phyloP scores from a whole-genome alignment of 257 asterid species.

The Capsicum pubescens region DNA sequence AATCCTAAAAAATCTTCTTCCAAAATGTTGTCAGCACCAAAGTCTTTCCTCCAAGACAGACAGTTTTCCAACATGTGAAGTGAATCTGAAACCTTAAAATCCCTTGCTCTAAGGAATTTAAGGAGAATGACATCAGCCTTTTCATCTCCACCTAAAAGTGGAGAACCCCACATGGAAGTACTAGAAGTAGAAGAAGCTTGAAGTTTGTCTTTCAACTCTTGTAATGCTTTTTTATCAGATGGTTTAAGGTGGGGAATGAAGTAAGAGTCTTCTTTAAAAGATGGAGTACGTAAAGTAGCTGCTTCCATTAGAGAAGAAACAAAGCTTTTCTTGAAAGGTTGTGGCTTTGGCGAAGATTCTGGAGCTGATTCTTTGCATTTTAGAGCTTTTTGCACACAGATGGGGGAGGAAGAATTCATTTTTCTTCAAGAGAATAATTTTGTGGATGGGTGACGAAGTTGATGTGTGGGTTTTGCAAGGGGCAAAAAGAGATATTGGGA shows the following conservation, averaged over 20 bases:
- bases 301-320: constrained; percentile 62
- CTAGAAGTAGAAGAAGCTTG: constrained; percentile 27
- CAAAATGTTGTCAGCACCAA: constrained; percentile 63
- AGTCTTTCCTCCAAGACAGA: constrained; percentile 69
- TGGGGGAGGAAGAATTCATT: constrained; percentile 62
- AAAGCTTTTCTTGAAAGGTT: constrained; percentile 53
- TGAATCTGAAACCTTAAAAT: constrained; percentile 65
- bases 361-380: constrained; percentile 32
- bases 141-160: constrained; percentile 49
- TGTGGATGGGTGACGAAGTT: no score
- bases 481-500: not conserved
- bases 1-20: constrained; percentile 81
- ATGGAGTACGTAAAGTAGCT: constrained; percentile 62
- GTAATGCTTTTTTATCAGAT: constrained; percentile 71
- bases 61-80: constrained; percentile 65
- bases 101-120: constrained; percentile 90
- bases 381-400: constrained; percentile 37
- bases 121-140: constrained; percentile 80
- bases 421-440: not conserved
- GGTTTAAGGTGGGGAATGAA: constrained; percentile 63
- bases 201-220: constrained; percentile 64
- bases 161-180: constrained; percentile 71
- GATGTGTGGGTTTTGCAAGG: no score
- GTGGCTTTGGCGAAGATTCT: constrained; percentile 43
- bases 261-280: constrained; percentile 90